phyloP scores from a whole-genome alignment of 805 yeast genomes.

The Lachancea fermentati region DNA sequence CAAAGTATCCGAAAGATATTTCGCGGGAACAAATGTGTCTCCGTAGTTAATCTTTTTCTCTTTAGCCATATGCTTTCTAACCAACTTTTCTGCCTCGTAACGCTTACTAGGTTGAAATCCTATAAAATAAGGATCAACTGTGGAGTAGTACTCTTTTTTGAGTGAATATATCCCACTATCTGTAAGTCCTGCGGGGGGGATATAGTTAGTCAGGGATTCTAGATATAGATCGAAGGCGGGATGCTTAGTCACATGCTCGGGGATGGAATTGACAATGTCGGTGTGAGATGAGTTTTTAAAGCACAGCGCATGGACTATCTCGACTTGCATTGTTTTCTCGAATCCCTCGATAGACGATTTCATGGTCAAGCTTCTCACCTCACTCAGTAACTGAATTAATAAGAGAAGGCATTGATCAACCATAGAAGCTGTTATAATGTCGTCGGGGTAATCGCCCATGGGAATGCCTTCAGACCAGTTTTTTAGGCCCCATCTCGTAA shows the following conservation, averaged over 20 bases:
- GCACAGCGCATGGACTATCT: conserved; percentile 78
- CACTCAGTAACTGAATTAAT: conserved; percentile 62
- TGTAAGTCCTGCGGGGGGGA: conserved; percentile 52
- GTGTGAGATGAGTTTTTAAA: conserved; percentile 69
- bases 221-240: conserved; percentile 65
- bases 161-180: conserved; percentile 65
- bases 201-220: conserved; percentile 50
- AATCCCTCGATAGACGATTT: conserved; percentile 43
- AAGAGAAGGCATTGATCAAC: conserved; percentile 75
- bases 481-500: conserved; percentile 64
- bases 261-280: conserved; percentile 59
- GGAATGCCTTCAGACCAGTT: conserved; percentile 47
- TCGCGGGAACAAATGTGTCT: conserved; percentile 56
- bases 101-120: conserved; percentile 72
- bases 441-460: conserved; percentile 39
- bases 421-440: conserved; percentile 45
- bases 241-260: conserved; percentile 70
- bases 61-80: conserved; percentile 47
- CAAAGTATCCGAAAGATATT: conserved; percentile 31
- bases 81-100: conserved; percentile 70
- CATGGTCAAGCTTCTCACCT: conserved; percentile 53
- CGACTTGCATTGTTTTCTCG: conserved; percentile 50
- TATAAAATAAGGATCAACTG: conserved; percentile 77
- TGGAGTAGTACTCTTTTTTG: conserved; percentile 46
- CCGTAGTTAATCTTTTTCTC: conserved; percentile 35